phyloP scores from a whole-genome alignment of 2,329 filamentous ascomycete genomes.

The Curvularia sp. region DNA sequence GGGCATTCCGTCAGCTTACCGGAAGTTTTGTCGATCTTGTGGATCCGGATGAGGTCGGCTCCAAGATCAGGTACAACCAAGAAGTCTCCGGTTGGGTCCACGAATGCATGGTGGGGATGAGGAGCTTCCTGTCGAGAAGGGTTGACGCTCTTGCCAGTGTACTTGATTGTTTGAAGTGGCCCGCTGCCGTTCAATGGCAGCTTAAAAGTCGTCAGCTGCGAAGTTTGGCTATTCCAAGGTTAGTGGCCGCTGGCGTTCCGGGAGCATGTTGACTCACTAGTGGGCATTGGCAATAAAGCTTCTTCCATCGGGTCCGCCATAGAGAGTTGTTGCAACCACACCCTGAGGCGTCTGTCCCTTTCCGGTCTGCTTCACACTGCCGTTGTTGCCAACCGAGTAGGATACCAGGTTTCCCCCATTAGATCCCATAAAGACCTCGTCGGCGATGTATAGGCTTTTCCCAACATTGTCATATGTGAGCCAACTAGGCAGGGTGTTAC shows the following conservation, averaged over 20 bases:
- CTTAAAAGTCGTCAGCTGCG: constrained; percentile 46
- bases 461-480: constrained; percentile 40
- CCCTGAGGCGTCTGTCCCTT: constrained; percentile 36
- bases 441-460: constrained; percentile 39
- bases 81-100: constrained; percentile 59
- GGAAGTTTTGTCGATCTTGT: constrained; percentile 56
- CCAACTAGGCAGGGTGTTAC: constrained; percentile 41
- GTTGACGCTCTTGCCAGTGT: constrained; percentile 52
- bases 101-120: constrained; percentile 62
- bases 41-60: constrained; percentile 63
- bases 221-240: constrained; percentile 33
- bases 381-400: constrained; percentile 37
- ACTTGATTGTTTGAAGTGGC: constrained; percentile 41
- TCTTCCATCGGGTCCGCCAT: constrained; percentile 40
- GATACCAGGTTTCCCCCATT: constrained; percentile 33
- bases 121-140: constrained; percentile 62
- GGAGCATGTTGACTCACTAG: constrained; percentile 30
- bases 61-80: constrained; percentile 63
- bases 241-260: not conserved
- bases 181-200: constrained; percentile 41
- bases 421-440: constrained; percentile 33
- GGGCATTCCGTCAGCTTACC: constrained; percentile 58
- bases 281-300: constrained; percentile 44
- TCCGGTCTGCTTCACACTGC: constrained; percentile 30
- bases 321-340: constrained; percentile 37